phyloP scores from a whole-genome alignment of 176 grass and related monocot genomes.

The Oryza officinalis region DNA sequence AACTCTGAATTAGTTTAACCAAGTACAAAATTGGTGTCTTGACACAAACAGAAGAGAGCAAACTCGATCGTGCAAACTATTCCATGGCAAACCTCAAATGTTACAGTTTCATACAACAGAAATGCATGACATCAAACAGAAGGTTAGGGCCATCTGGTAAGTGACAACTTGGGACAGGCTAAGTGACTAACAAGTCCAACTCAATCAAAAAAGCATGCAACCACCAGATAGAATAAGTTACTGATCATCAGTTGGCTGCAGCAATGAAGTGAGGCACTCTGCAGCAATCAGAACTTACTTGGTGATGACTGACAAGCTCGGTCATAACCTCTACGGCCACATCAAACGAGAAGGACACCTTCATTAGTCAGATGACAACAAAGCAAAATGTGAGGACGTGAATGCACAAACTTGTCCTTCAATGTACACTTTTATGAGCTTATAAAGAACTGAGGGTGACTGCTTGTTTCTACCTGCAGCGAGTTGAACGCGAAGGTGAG shows the following conservation, averaged over 20 bases:
- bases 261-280: background rate
- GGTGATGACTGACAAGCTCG: slow-evolving; percentile 83
- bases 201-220: background rate
- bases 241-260: background rate
- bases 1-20: background rate
- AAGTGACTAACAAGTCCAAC: background rate
- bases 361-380: slow-evolving; percentile 33
- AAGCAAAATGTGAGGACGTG: slow-evolving; percentile 45
- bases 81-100: background rate
- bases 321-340: slow-evolving; percentile 87
- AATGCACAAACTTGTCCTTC: slow-evolving; percentile 22
- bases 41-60: background rate
- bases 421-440: background rate
- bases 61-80: background rate
- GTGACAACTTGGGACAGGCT: background rate
- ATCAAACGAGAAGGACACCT: slow-evolving; percentile 85
- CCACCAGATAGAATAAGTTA: slow-evolving; percentile 26
- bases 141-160: background rate
- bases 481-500: slow-evolving; percentile 88
- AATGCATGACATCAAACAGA: background rate
- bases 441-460: background rate
- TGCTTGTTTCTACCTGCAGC: slow-evolving; percentile 66
- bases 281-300: slow-evolving; percentile 51
- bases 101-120: background rate
- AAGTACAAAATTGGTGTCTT: background rate